These are phyloP conservation scores for Royoungia palumana DNA, from an alignment of 768 basidiomycete genomes.

Conservation along the genomic window DNA sequence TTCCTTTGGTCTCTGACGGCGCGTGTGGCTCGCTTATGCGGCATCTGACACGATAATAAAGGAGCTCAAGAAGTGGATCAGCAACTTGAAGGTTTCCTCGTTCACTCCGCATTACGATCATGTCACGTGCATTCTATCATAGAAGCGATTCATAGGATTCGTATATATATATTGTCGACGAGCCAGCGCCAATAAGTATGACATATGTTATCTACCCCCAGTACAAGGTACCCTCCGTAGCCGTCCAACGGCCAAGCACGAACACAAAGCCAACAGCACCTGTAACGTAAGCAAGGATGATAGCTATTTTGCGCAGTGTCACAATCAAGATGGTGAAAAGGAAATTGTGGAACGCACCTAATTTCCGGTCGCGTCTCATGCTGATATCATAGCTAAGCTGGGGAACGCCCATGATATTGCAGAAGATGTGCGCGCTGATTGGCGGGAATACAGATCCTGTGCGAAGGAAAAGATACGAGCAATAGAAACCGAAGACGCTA, in stretches of 20 bases:
- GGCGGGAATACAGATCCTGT: slow-evolving; percentile 81
- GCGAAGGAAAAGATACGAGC: slow-evolving; percentile 80
- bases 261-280: slow-evolving; percentile 60
- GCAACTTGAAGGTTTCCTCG: slow-evolving; percentile 14
- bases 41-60: slow-evolving; percentile 44
- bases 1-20: slow-evolving; percentile 44
- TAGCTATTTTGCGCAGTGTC: slow-evolving; percentile 38
- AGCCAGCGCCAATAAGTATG: slow-evolving; percentile 9
- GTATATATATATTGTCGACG: slow-evolving; percentile 1
- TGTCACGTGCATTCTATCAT: slow-evolving; percentile 18
- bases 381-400: slow-evolving; percentile 54
- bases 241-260: slow-evolving; percentile 53
- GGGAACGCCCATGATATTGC: slow-evolving; percentile 94
- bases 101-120: not conserved
- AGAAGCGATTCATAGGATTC: not conserved
- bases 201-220: slow-evolving; percentile 32
- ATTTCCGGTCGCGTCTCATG: slow-evolving; percentile 48
- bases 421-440: slow-evolving; percentile 80
- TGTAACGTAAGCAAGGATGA: slow-evolving; percentile 50
- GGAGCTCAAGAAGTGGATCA: slow-evolving; percentile 4
- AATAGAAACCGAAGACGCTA: slow-evolving; percentile 87
- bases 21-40: slow-evolving; percentile 62
- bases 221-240: slow-evolving; percentile 37
- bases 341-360: slow-evolving; percentile 39
- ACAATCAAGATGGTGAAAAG: slow-evolving; percentile 8